phyloP scores from a whole-genome alignment of 2,329 filamentous ascomycete genomes.

The Ustulina deusta region DNA sequence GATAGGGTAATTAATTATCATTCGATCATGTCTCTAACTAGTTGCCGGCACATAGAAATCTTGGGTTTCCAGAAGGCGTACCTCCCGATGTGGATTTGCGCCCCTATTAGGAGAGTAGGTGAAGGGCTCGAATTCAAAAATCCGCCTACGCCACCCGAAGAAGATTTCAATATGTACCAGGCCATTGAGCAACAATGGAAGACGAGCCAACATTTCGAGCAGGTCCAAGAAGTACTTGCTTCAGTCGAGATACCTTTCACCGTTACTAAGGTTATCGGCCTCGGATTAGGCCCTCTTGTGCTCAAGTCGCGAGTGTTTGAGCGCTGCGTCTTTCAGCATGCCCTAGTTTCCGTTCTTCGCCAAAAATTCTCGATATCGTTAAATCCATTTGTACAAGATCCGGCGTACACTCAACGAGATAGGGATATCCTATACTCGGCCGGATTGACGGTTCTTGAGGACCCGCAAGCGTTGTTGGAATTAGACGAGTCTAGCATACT shows the following conservation, averaged over 20 bases:
- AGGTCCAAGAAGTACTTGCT: slow-evolving; percentile 36
- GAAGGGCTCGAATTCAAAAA: slow-evolving; percentile 22
- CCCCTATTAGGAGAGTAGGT: slow-evolving; percentile 24
- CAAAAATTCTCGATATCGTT: slow-evolving; percentile 30
- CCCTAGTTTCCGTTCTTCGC: slow-evolving; percentile 37
- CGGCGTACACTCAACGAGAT: slow-evolving; percentile 39
- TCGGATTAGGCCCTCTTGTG: slow-evolving; percentile 38
- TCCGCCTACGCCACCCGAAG: slow-evolving; percentile 28
- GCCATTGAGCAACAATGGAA: slow-evolving; percentile 38
- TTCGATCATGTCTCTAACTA: slow-evolving; percentile 35
- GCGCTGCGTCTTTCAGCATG: slow-evolving; percentile 35
- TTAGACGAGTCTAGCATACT: slow-evolving; percentile 43
- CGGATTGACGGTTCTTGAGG: slow-evolving; percentile 42
- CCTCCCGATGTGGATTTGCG: slow-evolving; percentile 40
- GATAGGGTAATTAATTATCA: slow-evolving; percentile 36
- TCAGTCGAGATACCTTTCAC: slow-evolving; percentile 36
- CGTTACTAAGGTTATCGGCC: slow-evolving; percentile 39
- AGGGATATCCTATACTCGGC: slow-evolving; percentile 37
- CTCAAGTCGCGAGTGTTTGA: slow-evolving; percentile 30
- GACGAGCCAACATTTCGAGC: slow-evolving; percentile 37
- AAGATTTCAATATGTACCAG: slow-evolving; percentile 34
- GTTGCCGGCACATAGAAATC: slow-evolving; percentile 15
- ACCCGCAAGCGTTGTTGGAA: slow-evolving; percentile 40
- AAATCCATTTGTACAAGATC: slow-evolving; percentile 38
- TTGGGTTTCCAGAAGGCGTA: slow-evolving; percentile 34